These are phyloP conservation scores for Pythium biforme DNA, from an alignment of 352 stramenopile genomes.

Conservation along the genomic window DNA sequence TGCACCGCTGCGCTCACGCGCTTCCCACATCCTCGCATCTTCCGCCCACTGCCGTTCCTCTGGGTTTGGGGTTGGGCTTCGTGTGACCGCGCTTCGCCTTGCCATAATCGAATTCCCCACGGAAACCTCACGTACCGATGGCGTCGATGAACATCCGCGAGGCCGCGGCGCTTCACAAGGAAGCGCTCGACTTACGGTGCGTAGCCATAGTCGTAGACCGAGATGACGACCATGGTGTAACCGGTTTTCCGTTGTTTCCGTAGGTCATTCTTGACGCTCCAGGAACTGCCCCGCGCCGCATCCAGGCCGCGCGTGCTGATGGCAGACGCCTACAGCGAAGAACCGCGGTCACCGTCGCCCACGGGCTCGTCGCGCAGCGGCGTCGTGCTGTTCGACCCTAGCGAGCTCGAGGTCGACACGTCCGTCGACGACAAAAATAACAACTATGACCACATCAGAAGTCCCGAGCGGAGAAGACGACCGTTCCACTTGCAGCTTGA, in stretches of 20 bases:
- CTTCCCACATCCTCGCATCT: neutral
- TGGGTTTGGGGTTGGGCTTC: neutral
- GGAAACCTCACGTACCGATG: neutral
- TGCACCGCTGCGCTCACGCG: neutral
- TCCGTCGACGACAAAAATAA: neutral
- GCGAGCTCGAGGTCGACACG: neutral
- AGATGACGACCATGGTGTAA: neutral
- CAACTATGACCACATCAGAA: neutral
- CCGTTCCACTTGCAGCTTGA: constrained; percentile 10
- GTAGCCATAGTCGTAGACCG: neutral
- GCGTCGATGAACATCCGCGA: constrained; percentile 21
- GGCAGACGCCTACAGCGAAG: constrained; percentile 5
- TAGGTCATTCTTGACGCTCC: constrained; percentile 15
- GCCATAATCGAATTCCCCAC: constrained; percentile 5
- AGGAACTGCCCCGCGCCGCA: neutral
- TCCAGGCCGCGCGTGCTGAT: neutral
- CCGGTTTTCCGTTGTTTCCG: neutral
- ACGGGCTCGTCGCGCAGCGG: constrained; percentile 15
- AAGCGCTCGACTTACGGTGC: constrained; percentile 24
- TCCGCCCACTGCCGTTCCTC: neutral
- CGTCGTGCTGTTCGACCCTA: constrained; percentile 27
- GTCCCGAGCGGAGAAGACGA: neutral
- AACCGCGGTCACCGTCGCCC: constrained; percentile 20
- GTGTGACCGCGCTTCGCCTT: no score
- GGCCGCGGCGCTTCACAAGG: constrained; percentile 19